These are phyloP conservation scores for Bathelium albidoporum DNA, from an alignment of 495 filamentous ascomycete species.

Conservation along the genomic window DNA sequence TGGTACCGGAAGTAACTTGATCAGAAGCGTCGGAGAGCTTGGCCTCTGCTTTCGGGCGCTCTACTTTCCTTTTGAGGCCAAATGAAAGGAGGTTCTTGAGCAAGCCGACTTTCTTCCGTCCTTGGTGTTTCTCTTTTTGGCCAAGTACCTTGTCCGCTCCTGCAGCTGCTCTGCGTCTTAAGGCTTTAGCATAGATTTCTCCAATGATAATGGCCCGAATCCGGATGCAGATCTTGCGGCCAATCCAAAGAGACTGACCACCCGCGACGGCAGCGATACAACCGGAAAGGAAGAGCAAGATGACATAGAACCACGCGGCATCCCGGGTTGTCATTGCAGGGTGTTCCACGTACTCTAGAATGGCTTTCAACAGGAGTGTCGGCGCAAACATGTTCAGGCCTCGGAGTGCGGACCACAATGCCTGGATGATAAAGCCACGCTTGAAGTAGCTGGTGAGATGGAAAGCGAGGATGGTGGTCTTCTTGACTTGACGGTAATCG, in stretches of 20 bases:
- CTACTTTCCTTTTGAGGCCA: conserved; percentile 50
- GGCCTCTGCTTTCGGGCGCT: conserved; percentile 27
- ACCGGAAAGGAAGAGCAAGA: conserved; percentile 73
- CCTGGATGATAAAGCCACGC: conserved; percentile 63
- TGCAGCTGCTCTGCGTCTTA: conserved; percentile 81
- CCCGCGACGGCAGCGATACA: conserved; percentile 66
- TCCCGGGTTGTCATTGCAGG: conserved; percentile 69
- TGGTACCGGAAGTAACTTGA: conserved; percentile 85
- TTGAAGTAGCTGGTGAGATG: conserved; percentile 81
- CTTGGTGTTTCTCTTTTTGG: conserved; percentile 35
- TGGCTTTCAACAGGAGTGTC: conserved; percentile 79
- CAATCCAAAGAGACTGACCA: conserved; percentile 85
- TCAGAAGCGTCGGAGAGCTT: conserved; percentile 34
- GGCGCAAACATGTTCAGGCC: conserved; percentile 82
- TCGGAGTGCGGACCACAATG: conserved; percentile 62
- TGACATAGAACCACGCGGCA: conserved; percentile 93
- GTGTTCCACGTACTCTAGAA: conserved; percentile 85
- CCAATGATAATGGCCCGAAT: conserved; percentile 92
- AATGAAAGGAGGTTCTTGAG: conserved; percentile 45
- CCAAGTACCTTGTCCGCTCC: conserved; percentile 60
- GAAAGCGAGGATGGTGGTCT: conserved; percentile 67
- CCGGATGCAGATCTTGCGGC: conserved; percentile 85
- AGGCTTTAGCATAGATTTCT: conserved; percentile 93
- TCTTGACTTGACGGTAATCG: conserved; percentile 76
- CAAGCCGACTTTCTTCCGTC: conserved; percentile 35